Evolutionary conservation across 2,329 filamentous ascomycete species (phyloP), one percentile per base, ranked within the genome.

Genomic region (Incumbomyces delicatus): DNA sequence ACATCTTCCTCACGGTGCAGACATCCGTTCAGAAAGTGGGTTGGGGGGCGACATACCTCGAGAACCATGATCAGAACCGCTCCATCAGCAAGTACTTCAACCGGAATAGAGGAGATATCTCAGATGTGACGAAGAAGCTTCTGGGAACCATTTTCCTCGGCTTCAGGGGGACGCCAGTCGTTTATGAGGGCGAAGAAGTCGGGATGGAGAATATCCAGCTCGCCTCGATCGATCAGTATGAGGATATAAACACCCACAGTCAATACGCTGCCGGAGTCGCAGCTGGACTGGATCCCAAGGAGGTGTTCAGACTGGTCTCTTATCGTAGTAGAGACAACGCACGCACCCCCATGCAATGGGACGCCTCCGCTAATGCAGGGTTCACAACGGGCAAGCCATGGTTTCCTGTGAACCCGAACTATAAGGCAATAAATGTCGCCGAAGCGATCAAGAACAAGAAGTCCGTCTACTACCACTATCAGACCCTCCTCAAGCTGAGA

Each of bases 261-360:
- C 69, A 66, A 44, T 69, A 66, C 57, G 22, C 22, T 27, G 22
- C 22, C 22, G 22, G 22, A 27, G 8, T 27, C 5, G 22, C 8
- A 27, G 22, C 22, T 27, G 22, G 22, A 27, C 4, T 27, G 8
- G 22, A 27, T 27, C 22, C 22, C 22, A 8, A 27, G 56, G 66
- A n/a, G 61, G 65, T 50, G 61, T 56, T 73, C 76, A 50, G 67
- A 71, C 51, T 78, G 79, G 39, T 56, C 12, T 49, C 52, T 40
- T 37, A 46, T 20, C 58, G 77, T 75, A 52, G 51, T 5, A 61
- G 83, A 18, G 84, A 88, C 62, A 84, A 88, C 61, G 78, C 77
- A 6, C 73, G 83, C 40, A 80, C 79, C 80, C 83, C 83, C 0
- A 80, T 87, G 63, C 82, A 85, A 58, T 87, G 83, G 83, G 71